These are phyloP conservation scores for Stagonosporopsis tanaceti DNA, from an alignment of 2,329 filamentous ascomycete species.

Conservation along the genomic window DNA sequence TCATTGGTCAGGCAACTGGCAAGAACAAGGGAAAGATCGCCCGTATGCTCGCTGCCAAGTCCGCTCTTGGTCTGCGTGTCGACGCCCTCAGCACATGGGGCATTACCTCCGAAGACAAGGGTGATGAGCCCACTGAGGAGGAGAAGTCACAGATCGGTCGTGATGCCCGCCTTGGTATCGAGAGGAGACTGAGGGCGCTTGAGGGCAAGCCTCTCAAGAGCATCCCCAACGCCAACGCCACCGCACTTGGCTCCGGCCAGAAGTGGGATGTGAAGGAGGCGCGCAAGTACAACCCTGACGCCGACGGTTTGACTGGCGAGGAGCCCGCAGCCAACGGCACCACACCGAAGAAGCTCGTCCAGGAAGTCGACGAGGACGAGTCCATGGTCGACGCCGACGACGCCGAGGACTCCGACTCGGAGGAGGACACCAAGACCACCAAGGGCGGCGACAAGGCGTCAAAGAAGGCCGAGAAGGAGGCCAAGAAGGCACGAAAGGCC, in stretches of 20 bases:
- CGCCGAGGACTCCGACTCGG: slow-evolving; percentile 45
- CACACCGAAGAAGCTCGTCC: slow-evolving; percentile 55
- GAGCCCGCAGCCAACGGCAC: slow-evolving; percentile 65
- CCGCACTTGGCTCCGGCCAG: slow-evolving; percentile 57
- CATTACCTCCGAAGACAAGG: slow-evolving; percentile 61
- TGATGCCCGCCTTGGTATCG: slow-evolving; percentile 73
- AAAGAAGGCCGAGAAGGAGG: slow-evolving; percentile 53
- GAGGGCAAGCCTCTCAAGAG: slow-evolving; percentile 90
- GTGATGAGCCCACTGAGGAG: slow-evolving; percentile 77
- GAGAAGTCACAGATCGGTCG: slow-evolving; percentile 85
- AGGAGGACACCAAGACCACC: slow-evolving; percentile 40
- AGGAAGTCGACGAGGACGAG: slow-evolving; percentile 58
- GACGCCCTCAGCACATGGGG: slow-evolving; percentile 86
- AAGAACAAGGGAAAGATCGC: slow-evolving; percentile 99
- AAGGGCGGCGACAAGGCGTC: slow-evolving; percentile 50
- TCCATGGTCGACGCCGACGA: slow-evolving; percentile 49
- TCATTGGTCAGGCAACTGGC: slow-evolving; percentile 95
- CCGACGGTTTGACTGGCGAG: slow-evolving; percentile 80
- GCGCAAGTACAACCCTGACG: slow-evolving; percentile 92
- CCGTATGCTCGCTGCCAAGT: slow-evolving; percentile 92
- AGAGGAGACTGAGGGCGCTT: slow-evolving; percentile 76
- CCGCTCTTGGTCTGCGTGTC: slow-evolving; percentile 89
- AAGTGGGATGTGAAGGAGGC: slow-evolving; percentile 95
- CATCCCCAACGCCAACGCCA: slow-evolving; percentile 68
- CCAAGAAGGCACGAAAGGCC: slow-evolving; percentile 55